phyloP scores from a whole-genome alignment of 169 alveolate species.

The Plasmodium yoelii region DNA sequence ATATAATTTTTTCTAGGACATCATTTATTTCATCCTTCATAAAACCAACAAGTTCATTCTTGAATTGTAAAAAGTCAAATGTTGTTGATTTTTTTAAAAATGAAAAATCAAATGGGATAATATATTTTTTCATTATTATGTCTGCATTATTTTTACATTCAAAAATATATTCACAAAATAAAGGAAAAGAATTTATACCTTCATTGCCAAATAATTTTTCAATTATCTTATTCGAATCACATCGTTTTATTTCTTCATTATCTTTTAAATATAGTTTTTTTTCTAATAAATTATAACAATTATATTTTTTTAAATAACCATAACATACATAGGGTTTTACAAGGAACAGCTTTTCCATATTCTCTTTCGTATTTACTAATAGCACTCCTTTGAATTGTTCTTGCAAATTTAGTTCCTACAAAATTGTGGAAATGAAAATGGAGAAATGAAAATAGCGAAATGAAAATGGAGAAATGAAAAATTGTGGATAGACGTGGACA shows the following conservation, averaged over 20 bases:
- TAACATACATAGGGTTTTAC: conserved; percentile 50
- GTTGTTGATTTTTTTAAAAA: conserved; percentile 20
- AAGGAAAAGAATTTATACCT: conserved; percentile 28
- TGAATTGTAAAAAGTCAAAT: conserved; percentile 46
- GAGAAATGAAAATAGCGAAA: too few relatives aligned
- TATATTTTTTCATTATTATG: conserved; percentile 17
- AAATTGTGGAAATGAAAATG: too few relatives aligned
- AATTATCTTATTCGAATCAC: conserved; percentile 30
- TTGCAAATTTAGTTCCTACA: conserved; percentile 20
- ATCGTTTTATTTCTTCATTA: conserved; percentile 42
- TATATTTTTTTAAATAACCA: conserved; percentile 67
- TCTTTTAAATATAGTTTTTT: conserved; percentile 55
- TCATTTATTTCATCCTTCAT: conserved; percentile 47
- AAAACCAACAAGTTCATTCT: conserved; percentile 35
- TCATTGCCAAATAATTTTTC: conserved; percentile 30
- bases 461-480: too few relatives aligned
- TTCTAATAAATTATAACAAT: conserved; percentile 42
- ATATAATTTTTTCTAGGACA: conserved; percentile 57
- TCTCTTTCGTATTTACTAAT: conserved; percentile 19
- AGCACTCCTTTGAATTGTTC: conserved; percentile 25
- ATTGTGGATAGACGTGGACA: not conserved
- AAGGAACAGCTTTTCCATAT: conserved; percentile 40
- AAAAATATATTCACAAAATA: conserved; percentile 60
- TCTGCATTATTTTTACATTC: conserved; percentile 63
- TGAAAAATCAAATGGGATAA: conserved; percentile 65